phyloP scores from a whole-genome alignment of 2,329 filamentous ascomycete genomes.

The Fusarium sp. region DNA sequence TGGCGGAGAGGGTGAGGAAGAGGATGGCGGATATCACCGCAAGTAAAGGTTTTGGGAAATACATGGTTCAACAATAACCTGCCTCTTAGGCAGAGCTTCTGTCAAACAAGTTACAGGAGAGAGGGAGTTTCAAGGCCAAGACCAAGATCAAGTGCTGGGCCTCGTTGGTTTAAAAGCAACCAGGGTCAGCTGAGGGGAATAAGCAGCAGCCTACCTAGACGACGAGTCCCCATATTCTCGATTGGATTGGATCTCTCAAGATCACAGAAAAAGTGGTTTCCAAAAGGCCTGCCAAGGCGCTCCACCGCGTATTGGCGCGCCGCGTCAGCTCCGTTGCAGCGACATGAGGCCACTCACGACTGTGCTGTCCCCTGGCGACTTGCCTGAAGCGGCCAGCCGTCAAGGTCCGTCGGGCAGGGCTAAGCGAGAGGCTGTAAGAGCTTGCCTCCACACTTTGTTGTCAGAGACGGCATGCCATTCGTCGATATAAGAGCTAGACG shows the following conservation, averaged over 20 bases:
- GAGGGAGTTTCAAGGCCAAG: neutral
- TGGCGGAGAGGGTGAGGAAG: neutral
- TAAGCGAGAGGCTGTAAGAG: neutral
- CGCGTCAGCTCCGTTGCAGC: neutral
- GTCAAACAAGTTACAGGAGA: neutral
- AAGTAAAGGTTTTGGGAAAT: neutral
- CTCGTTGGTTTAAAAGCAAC: neutral
- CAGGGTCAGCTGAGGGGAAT: neutral
- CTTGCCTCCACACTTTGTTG: neutral
- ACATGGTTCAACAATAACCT: neutral
- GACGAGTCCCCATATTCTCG: neutral
- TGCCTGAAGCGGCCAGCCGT: neutral
- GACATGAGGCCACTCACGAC: neutral
- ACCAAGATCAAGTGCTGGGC: neutral
- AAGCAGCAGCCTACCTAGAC: neutral
- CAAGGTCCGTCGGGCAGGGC: neutral
- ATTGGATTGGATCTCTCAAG: neutral
- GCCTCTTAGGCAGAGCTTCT: neutral
- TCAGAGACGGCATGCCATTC: neutral
- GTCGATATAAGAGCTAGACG: neutral
- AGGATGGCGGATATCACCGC: constrained; percentile 1
- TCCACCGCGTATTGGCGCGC: neutral
- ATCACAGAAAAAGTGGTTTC: neutral
- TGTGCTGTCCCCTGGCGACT: neutral
- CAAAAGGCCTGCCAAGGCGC: neutral